A percentile compares a stretch with the other conserved stretches of the same genome.
phyloP scores from a whole-genome alignment of 495 filamentous ascomycete species.

The Trichoderma parareesei region DNA sequence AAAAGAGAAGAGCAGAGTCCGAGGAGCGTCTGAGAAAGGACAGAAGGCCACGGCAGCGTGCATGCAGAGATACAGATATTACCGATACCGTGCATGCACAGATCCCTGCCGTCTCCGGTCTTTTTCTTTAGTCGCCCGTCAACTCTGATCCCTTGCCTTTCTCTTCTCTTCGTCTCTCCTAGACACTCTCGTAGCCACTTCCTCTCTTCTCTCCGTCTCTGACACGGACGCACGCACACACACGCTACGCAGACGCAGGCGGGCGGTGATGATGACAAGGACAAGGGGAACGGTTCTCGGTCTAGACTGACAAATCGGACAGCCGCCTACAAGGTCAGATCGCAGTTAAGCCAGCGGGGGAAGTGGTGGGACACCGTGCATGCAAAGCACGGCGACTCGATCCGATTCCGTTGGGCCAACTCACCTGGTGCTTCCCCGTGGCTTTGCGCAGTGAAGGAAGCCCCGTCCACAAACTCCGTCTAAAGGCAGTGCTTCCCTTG shows the following conservation, averaged over 20 bases:
- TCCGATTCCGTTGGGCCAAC: neutral
- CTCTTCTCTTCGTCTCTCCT: neutral
- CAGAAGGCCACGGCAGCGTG: neutral
- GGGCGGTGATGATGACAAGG: neutral
- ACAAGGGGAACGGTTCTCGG: neutral
- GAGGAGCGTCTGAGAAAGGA: neutral
- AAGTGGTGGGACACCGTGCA: neutral
- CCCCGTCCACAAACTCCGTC: neutral
- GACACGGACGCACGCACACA: neutral
- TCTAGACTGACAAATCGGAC: slow-evolving; percentile 4
- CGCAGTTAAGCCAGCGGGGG: slow-evolving; percentile 4
- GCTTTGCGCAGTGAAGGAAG: neutral
- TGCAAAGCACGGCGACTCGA: slow-evolving; percentile 6
- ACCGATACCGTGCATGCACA: neutral
- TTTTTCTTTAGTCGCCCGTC: neutral
- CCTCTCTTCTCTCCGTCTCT: neutral
- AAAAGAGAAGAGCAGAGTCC: neutral
- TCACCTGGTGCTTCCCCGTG: neutral
- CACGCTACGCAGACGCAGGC: neutral
- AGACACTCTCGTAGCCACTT: neutral
- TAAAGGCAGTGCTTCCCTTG: neutral
- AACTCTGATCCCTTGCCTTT: neutral
- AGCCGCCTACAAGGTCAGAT: neutral
- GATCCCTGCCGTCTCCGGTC: neutral
- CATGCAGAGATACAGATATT: neutral